Conservation (phyloP, 2,329 filamentous ascomycete species). For the Fusarium duplospermum region DNA sequence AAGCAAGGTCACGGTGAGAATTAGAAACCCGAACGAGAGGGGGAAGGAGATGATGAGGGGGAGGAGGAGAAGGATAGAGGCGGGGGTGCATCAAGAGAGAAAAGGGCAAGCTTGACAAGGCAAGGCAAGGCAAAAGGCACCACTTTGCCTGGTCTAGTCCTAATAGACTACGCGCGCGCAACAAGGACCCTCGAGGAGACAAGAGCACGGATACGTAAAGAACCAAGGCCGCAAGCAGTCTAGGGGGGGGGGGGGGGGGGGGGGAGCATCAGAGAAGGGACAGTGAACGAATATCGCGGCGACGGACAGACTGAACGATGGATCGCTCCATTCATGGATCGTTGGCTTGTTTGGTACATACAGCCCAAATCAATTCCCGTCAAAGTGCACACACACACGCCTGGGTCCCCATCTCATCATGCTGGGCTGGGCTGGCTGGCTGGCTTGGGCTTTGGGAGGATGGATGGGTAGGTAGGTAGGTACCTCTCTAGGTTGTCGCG, state of each 20-base stretch:
- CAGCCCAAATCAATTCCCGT: neutral
- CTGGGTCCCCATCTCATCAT: no score
- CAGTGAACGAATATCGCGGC: neutral
- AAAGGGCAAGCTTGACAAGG: no score
- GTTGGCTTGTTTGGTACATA: neutral
- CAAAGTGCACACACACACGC: no score
- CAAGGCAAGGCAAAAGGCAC: neutral
- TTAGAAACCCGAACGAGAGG: neutral
- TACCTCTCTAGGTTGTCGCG: neutral
- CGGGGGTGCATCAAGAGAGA: neutral
- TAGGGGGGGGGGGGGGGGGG: neutral
- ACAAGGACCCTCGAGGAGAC: neutral
- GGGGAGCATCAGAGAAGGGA: neutral
- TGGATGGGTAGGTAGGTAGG: neutral
- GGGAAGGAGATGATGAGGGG: neutral
- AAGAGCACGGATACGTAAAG: neutral
- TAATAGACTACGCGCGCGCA: neutral
- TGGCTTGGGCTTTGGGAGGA: neutral
- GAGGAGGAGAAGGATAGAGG: neutral
- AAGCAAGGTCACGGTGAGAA: neutral
- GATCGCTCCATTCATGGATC: neutral
- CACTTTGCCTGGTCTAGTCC: neutral
- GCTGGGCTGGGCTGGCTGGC: no score
- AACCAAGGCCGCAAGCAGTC: neutral
- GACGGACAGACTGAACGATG: neutral